phyloP scores from a whole-genome alignment of 2,329 filamentous ascomycete species.

The Aspergillus unguis region DNA sequence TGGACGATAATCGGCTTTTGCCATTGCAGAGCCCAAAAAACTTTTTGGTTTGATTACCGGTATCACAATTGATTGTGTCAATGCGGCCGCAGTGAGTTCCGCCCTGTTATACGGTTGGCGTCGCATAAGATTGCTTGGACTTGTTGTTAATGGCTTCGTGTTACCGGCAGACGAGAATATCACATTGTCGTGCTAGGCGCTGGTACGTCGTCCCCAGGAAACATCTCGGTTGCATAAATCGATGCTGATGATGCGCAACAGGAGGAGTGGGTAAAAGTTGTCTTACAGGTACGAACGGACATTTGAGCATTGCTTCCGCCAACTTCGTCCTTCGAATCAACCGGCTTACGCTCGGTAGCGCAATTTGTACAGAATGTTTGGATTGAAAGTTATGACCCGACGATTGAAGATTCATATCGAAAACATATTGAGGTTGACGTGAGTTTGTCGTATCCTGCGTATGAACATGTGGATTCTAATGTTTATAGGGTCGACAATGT shows the following conservation, averaged over 20 bases:
- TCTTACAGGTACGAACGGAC: constrained; percentile 66
- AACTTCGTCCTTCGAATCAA: not conserved
- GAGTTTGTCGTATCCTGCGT: constrained; percentile 43
- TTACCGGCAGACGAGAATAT: constrained; percentile 63
- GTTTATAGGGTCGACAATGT: constrained; percentile 72
- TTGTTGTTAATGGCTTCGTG: constrained; percentile 19
- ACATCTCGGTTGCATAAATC: no score
- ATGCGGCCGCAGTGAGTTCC: constrained; percentile 40
- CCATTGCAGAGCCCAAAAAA: constrained; percentile 2
- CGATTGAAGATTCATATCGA: constrained; percentile 82
- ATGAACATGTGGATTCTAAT: constrained; percentile 28
- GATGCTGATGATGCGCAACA: constrained; percentile 34
- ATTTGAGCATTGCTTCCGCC: no score
- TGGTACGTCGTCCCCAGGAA: constrained; percentile 48
- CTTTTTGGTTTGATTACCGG: constrained; percentile 1
- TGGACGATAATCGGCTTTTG: not conserved
- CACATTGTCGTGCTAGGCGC: constrained; percentile 79
- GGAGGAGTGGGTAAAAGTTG: constrained; percentile 91
- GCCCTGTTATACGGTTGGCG: not conserved
- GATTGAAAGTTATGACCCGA: constrained; percentile 88
- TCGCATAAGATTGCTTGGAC: constrained; percentile 4
- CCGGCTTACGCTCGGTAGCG: constrained; percentile 50
- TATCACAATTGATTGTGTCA: constrained; percentile 16
- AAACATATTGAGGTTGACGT: constrained; percentile 90
- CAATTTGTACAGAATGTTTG: constrained; percentile 93